These are phyloP conservation scores for Knoxia roxburghii DNA, from an alignment of 257 asterid species.

Conservation along the genomic window DNA sequence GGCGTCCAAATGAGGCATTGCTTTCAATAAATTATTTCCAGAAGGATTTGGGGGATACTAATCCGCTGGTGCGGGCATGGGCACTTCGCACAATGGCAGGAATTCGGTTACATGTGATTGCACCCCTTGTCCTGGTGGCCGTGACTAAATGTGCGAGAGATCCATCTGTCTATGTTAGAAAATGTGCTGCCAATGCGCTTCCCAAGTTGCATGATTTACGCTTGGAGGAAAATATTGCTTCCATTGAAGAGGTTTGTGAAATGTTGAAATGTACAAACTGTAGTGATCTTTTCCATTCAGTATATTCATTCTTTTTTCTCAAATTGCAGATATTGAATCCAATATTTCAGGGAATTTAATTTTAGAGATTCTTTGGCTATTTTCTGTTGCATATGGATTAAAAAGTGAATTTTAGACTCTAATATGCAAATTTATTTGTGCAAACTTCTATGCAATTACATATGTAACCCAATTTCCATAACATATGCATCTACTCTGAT, in stretches of 20 bases:
- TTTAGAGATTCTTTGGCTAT: background rate
- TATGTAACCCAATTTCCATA: background rate
- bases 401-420: background rate
- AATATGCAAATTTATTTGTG: background rate
- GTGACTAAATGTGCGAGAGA: constrained; percentile 89
- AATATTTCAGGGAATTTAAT: background rate
- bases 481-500: background rate
- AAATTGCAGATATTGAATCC: background rate
- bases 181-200: constrained; percentile 92
- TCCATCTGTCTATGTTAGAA: constrained; percentile 94
- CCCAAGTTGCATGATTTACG: constrained; percentile 88
- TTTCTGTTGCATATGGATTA: background rate
- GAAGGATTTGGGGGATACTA: constrained; percentile 92
- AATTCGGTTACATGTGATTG: constrained; percentile 81
- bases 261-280: background rate
- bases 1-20: constrained; percentile 89
- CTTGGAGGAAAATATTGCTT: constrained; percentile 63
- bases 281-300: background rate
- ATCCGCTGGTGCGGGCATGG: constrained; percentile 92
- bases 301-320: background rate
- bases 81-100: constrained; percentile 99
- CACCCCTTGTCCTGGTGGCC: constrained; percentile 75
- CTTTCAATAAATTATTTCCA: constrained; percentile 91
- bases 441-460: background rate
- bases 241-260: constrained; percentile 71